Conservation (phyloP, 257 asterid species). For the Pogostemon cablin region DNA sequence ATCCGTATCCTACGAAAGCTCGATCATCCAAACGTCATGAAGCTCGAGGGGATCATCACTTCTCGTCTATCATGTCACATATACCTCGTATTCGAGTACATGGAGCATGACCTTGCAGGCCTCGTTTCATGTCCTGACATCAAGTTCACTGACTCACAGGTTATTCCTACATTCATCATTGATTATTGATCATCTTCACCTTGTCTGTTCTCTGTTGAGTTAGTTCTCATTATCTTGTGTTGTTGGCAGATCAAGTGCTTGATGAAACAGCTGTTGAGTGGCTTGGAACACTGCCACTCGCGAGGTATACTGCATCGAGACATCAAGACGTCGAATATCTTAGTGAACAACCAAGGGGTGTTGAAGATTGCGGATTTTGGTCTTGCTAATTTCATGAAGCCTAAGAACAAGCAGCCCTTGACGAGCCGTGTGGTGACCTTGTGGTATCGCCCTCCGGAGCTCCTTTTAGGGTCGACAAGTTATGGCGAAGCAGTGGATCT, state of each 20-base stretch:
- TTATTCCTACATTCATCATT: slow-evolving; percentile 6
- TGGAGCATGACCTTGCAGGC: slow-evolving; percentile 99
- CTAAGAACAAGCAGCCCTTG: slow-evolving; percentile 56
- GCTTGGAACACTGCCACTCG: slow-evolving; percentile 86
- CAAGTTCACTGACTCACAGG: slow-evolving; percentile 92
- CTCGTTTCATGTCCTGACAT: slow-evolving; percentile 78
- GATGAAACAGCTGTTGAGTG: slow-evolving; percentile 75
- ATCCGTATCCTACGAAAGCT: slow-evolving; percentile 77
- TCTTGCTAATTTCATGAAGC: slow-evolving; percentile 66
- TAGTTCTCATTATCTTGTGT: too few species aligned
- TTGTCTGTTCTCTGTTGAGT: not conserved
- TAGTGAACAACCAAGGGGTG: slow-evolving; percentile 78
- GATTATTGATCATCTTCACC: too few species aligned
- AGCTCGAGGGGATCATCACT: slow-evolving; percentile 91
- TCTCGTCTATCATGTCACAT: slow-evolving; percentile 71
- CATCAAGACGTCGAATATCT: slow-evolving; percentile 77
- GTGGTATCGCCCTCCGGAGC: slow-evolving; percentile 99
- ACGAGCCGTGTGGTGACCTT: slow-evolving; percentile 94
- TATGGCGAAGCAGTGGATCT: slow-evolving; percentile 81
- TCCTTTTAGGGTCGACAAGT: slow-evolving; percentile 75
- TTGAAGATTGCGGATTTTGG: slow-evolving; percentile 93
- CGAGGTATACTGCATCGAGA: slow-evolving; percentile 88
- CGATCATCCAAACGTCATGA: slow-evolving; percentile 91
- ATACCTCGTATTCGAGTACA: slow-evolving; percentile 93
- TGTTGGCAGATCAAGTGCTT: slow-evolving; percentile 79